A percentile compares a stretch with the other conserved stretches of the same genome.
Evolutionary conservation across 2,329 filamentous ascomycete genomes (phyloP).

Genomic region (Trichoderma koningii): DNA sequence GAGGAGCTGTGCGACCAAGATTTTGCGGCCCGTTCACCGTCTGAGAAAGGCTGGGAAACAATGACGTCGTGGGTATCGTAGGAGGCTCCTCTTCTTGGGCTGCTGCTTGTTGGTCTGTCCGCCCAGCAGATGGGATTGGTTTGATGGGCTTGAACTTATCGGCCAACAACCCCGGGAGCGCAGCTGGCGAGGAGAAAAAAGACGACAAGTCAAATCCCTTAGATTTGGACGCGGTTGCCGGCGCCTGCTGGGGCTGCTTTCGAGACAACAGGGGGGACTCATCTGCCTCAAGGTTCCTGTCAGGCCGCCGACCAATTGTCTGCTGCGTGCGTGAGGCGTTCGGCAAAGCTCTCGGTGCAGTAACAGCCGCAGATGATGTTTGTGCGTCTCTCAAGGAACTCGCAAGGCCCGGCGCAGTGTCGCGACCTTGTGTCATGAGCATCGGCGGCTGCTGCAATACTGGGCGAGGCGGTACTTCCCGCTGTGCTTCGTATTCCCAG

Average conservation of each 20-base stretch:
- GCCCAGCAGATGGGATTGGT: conserved; percentile 30
- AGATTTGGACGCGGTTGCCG: conserved; percentile 35
- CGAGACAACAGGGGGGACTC: conserved; percentile 51
- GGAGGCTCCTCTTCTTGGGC: conserved; percentile 23
- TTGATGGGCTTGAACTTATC: conserved; percentile 38
- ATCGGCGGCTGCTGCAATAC: conserved; percentile 36
- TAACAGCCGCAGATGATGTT: conserved; percentile 2
- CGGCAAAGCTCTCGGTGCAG: conserved; percentile 24
- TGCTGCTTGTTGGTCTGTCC: conserved; percentile 20
- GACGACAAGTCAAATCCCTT: conserved; percentile 52
- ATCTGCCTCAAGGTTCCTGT: conserved; percentile 36
- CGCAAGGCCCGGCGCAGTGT: conserved; percentile 43
- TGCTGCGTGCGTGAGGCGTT: conserved; percentile 27
- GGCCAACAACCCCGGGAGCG: conserved; percentile 41
- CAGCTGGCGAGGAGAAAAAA: conserved; percentile 61
- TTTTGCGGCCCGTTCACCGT: conserved; percentile 40
- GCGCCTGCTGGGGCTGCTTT: conserved; percentile 28
- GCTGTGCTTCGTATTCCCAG: conserved; percentile 60
- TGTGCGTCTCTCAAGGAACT: conserved; percentile 39
- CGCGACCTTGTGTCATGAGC: conserved; percentile 30
- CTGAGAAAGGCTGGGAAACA: conserved; percentile 44
- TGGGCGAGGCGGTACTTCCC: conserved; percentile 44
- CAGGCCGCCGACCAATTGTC: conserved; percentile 23
- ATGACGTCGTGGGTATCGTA: conserved; percentile 41
- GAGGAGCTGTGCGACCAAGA: conserved; percentile 36